Percentiles rank a stretch among this genome's conserved stretches.
Conservation (phyloP, 495 filamentous ascomycete genomes). For the Copromyces sp. region DNA sequence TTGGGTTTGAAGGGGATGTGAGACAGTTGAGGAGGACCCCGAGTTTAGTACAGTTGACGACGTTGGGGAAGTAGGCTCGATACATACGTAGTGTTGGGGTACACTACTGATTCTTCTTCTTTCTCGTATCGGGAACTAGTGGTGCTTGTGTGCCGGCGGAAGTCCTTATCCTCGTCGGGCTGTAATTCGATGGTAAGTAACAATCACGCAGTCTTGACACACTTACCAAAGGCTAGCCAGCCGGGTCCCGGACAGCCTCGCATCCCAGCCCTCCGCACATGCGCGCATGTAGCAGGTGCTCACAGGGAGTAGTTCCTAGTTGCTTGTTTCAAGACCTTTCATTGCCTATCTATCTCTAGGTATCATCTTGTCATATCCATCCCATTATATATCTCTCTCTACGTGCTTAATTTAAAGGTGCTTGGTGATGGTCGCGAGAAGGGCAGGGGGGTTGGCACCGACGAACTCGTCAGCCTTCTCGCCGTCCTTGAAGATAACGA, state of each 20-base stretch:
- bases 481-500: slow-evolving; percentile 74
- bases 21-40: slow-evolving; percentile 9
- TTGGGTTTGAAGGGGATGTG: slow-evolving; percentile 28
- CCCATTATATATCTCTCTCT: neutral
- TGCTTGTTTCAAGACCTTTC: neutral
- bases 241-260: neutral
- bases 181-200: neutral
- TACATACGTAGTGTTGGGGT: neutral
- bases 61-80: neutral
- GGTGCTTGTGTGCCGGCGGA: neutral
- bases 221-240: neutral
- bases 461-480: slow-evolving; percentile 54
- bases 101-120: neutral
- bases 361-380: neutral
- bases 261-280: neutral
- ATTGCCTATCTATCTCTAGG: neutral
- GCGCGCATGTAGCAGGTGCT: neutral
- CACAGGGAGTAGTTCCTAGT: neutral
- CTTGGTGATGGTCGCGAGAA: neutral
- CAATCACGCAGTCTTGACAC: neutral
- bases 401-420: neutral
- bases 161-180: neutral
- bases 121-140: neutral
- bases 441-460: slow-evolving; percentile 60
- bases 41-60: neutral